phyloP scores from a whole-genome alignment of 2,329 filamentous ascomycete species.

The Neonectria sp. region DNA sequence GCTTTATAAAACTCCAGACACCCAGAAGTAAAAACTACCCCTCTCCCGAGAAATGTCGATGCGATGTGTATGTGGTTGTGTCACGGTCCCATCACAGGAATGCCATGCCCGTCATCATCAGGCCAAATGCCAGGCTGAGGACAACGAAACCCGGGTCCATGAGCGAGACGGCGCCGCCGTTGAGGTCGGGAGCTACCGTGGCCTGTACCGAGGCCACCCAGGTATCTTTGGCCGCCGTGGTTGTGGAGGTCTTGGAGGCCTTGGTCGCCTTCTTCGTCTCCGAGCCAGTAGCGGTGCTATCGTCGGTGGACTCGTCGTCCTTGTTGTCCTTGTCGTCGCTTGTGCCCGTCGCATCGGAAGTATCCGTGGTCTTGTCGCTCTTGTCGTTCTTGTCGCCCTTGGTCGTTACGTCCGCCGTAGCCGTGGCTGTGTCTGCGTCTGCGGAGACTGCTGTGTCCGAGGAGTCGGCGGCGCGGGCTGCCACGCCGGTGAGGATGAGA shows the following conservation, averaged over 20 bases:
- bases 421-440: conserved; percentile 27
- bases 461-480: conserved; percentile 32
- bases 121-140: conserved; percentile 43
- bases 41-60: not conserved
- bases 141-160: conserved; percentile 41
- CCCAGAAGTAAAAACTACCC: conserved; percentile 4
- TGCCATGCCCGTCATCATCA: conserved; percentile 45
- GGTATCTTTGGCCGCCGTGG: conserved; percentile 26
- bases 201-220: conserved; percentile 39
- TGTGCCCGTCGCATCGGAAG: conserved; percentile 29
- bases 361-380: conserved; percentile 22
- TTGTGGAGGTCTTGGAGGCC: conserved; percentile 31
- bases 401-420: conserved; percentile 36
- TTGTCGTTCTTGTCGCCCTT: conserved; percentile 32
- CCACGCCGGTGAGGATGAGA: conserved; percentile 43
- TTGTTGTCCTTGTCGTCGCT: conserved; percentile 15
- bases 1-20: conserved; percentile 10
- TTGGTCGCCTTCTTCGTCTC: conserved; percentile 28
- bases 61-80: not conserved
- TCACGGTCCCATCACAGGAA: conserved; percentile 22
- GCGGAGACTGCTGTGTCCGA: conserved; percentile 34
- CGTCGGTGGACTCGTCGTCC: conserved; percentile 12
- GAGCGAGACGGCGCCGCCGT: conserved; percentile 36
- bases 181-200: conserved; percentile 44
- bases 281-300: conserved; percentile 25